phyloP scores from a whole-genome alignment of 495 filamentous ascomycete genomes.

The Penicillium goetzii region DNA sequence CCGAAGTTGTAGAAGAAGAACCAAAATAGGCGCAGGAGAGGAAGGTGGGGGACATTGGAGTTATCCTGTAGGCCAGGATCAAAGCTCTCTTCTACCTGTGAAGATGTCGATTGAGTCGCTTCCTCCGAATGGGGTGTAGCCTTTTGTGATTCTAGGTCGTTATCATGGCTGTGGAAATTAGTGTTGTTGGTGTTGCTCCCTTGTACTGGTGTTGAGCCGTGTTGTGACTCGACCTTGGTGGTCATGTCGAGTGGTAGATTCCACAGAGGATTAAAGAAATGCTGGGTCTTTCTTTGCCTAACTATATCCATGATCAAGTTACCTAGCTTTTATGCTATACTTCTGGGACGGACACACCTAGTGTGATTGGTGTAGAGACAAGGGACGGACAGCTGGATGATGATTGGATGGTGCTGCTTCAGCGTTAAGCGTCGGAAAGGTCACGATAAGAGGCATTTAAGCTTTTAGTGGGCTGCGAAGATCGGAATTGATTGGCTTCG shows the following conservation, averaged over 20 bases:
- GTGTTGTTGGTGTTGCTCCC: neutral
- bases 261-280: neutral
- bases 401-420: neutral
- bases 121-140: neutral
- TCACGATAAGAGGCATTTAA: no score
- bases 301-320: neutral
- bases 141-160: conserved; percentile 1
- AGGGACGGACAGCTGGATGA: neutral
- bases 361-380: neutral
- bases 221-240: neutral
- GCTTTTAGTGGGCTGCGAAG: no score
- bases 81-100: neutral
- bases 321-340: neutral
- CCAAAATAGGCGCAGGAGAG: neutral
- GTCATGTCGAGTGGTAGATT: neutral
- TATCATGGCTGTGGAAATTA: neutral
- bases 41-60: neutral
- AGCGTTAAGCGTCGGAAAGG: no score
- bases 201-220: neutral
- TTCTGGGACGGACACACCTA: conserved; percentile 1
- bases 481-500: neutral
- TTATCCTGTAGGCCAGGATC: conserved; percentile 1
- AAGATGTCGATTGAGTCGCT: neutral
- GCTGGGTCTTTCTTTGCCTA: neutral
- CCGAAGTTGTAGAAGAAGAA: conserved; percentile 9